These are phyloP conservation scores for Escallonia herrerae DNA, from an alignment of 129 eudicot species.

Conservation along the genomic window DNA sequence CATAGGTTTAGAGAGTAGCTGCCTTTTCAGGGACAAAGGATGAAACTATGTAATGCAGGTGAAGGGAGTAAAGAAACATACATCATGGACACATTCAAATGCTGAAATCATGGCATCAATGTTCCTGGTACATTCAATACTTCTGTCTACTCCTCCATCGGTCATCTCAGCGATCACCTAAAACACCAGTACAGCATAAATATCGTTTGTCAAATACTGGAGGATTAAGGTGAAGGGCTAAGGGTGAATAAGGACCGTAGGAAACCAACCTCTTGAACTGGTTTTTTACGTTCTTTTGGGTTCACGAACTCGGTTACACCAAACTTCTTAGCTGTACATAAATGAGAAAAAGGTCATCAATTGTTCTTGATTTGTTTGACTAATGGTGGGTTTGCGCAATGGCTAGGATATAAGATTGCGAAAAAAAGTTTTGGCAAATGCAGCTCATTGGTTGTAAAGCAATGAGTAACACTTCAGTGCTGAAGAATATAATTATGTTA, in stretches of 20 bases:
- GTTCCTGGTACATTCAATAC: conserved; percentile 16
- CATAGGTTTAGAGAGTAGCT: too few relatives aligned
- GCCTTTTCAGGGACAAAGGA: not conserved
- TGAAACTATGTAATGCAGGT: conserved; percentile 11
- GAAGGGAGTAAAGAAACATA: too few relatives aligned
- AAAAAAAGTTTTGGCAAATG: too few relatives aligned
- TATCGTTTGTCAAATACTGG: not conserved
- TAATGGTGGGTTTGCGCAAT: too few relatives aligned
- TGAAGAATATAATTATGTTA: too few relatives aligned
- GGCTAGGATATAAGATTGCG: too few relatives aligned
- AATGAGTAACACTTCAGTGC: too few relatives aligned
- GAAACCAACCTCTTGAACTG: too few relatives aligned
- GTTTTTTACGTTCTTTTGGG: conserved; percentile 12
- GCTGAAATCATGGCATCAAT: conserved; percentile 19
- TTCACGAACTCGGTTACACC: conserved; percentile 19
- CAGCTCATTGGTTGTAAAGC: too few relatives aligned
- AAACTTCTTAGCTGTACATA: conserved; percentile 15
- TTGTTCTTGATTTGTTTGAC: too few relatives aligned
- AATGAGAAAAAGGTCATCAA: not conserved
- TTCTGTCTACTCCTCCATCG: conserved; percentile 21
- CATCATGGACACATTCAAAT: conserved; percentile 21
- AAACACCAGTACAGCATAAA: not conserved
- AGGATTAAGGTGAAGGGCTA: not conserved
- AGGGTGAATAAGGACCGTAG: not conserved
- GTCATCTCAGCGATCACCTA: conserved; percentile 22